phyloP scores from a whole-genome alignment of 805 yeast genomes.

The Schwanniomyces occidentalis region DNA sequence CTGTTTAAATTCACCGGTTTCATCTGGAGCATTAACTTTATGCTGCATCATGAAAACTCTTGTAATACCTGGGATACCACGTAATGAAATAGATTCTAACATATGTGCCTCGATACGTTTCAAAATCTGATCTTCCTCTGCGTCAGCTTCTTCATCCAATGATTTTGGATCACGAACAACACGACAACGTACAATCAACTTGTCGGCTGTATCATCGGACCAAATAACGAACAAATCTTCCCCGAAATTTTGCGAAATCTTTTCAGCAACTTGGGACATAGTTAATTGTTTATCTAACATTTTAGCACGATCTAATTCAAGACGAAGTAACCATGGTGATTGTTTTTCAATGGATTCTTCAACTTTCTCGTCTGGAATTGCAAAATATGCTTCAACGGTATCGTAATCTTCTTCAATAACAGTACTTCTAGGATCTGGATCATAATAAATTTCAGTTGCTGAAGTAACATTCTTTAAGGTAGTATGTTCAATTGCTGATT shows the following conservation, averaged over 20 bases:
- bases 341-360: slow-evolving; percentile 92
- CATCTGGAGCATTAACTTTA: slow-evolving; percentile 69
- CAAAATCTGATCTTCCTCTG: slow-evolving; percentile 95
- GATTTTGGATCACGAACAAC: slow-evolving; percentile 95
- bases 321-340: slow-evolving; percentile 96
- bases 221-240: slow-evolving; percentile 96
- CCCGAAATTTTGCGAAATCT: slow-evolving; percentile 87
- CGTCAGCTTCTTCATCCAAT: slow-evolving; percentile 89
- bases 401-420: slow-evolving; percentile 95
- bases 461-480: slow-evolving; percentile 92
- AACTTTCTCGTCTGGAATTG: slow-evolving; percentile 96
- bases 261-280: slow-evolving; percentile 97
- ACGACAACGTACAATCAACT: slow-evolving; percentile 95
- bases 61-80: slow-evolving; percentile 93
- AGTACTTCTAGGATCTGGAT: slow-evolving; percentile 97
- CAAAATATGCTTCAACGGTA: slow-evolving; percentile 95
- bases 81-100: slow-evolving; percentile 89
- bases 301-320: slow-evolving; percentile 96
- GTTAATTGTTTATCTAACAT: slow-evolving; percentile 97
- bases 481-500: slow-evolving; percentile 96
- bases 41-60: slow-evolving; percentile 91
- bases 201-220: slow-evolving; percentile 99
- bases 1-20: slow-evolving; percentile 82
- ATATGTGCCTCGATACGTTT: slow-evolving; percentile 94
- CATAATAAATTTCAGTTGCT: slow-evolving; percentile 96